Conservation (phyloP, 192 early-diverging fungal species). For the Podila minutissima region DNA sequence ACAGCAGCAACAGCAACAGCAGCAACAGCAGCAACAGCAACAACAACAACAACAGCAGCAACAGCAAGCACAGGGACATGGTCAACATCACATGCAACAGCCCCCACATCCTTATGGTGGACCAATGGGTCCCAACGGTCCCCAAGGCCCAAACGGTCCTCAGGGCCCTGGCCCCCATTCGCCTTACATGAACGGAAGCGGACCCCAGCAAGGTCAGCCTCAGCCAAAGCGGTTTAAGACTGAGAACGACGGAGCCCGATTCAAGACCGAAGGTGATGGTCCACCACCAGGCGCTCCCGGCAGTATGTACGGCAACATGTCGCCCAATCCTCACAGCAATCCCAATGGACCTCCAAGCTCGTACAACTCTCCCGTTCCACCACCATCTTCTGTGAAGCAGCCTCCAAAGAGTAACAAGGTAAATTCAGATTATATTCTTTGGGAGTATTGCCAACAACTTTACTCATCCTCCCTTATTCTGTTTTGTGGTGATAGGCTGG, state of each 20-base stretch:
- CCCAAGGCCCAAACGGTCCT: constrained; percentile 34
- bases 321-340: constrained; percentile 54
- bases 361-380: constrained; percentile 39
- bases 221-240: constrained; percentile 53
- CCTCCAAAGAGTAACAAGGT: constrained; percentile 27
- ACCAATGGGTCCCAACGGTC: constrained; percentile 45
- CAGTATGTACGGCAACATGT: constrained; percentile 47
- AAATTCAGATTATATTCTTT: background rate
- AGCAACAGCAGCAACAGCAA: background rate
- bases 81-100: constrained; percentile 22
- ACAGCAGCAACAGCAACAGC: constrained; percentile 18
- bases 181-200: constrained; percentile 55
- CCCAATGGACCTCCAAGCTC: constrained; percentile 53
- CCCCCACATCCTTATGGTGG: constrained; percentile 28
- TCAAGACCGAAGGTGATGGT: constrained; percentile 41
- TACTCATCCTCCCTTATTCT: background rate
- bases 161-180: constrained; percentile 27
- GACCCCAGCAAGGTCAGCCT: constrained; percentile 47
- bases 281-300: constrained; percentile 43
- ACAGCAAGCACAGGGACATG: constrained; percentile 26
- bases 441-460: background rate
- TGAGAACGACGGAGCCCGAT: constrained; percentile 33
- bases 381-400: constrained; percentile 22
- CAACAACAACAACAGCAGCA: constrained; percentile 35
- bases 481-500: constrained; percentile 12